Percentiles rank a stretch among this genome's conserved stretches.
These are phyloP conservation scores for Zygosaccharomyces lentus DNA, from an alignment of 805 yeast species.

Conservation along the genomic window DNA sequence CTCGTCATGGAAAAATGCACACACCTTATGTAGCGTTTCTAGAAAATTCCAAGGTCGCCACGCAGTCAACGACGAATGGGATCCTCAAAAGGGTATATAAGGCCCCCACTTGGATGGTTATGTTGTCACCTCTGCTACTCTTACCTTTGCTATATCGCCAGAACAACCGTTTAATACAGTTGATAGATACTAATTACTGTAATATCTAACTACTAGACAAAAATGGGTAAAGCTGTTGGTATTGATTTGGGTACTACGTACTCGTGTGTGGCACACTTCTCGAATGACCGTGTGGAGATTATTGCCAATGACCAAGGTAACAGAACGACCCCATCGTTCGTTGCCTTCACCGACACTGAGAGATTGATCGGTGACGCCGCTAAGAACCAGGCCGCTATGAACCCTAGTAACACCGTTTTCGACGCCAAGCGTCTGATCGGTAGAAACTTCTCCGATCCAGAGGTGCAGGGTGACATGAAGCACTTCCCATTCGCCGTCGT, in stretches of 20 bases:
- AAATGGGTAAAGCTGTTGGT: conserved; percentile 48
- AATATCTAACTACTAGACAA: conserved; percentile 2
- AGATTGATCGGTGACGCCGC: conserved; percentile 97
- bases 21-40: not conserved
- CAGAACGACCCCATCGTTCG: conserved; percentile 96
- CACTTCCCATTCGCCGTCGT: conserved; percentile 85
- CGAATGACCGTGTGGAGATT: conserved; percentile 87
- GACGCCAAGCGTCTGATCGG: conserved; percentile 94
- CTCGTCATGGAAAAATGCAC: not conserved
- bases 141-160: not conserved
- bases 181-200: not conserved
- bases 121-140: not conserved
- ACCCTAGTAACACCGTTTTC: conserved; percentile 88
- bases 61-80: conserved; percentile 2
- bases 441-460: conserved; percentile 56
- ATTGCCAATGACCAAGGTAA: conserved; percentile 98
- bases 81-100: not conserved
- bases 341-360: conserved; percentile 93
- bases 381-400: conserved; percentile 97
- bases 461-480: conserved; percentile 54
- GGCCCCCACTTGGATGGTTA: not conserved
- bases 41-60: conserved; percentile 3
- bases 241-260: conserved; percentile 97
- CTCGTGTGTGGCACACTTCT: conserved; percentile 91
- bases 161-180: not conserved